Evolutionary conservation across 352 stramenopile genomes (phyloP).

Genomic region (Globisporangium canariense): DNA sequence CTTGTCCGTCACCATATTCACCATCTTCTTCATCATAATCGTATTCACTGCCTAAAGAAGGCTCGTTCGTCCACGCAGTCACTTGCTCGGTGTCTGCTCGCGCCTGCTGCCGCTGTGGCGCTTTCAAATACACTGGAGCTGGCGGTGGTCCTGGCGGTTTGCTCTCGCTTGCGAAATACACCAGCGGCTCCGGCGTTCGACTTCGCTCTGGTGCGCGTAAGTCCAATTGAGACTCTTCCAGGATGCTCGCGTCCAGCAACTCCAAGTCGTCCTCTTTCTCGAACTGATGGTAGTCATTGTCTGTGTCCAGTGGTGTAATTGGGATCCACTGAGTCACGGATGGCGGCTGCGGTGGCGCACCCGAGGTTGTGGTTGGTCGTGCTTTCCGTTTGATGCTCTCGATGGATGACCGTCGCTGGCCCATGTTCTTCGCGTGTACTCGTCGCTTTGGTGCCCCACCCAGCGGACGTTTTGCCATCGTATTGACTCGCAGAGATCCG

Average conservation of each 20-base stretch:
- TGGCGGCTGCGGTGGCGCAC: conserved; percentile 1
- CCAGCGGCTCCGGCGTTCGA: conserved; percentile 47
- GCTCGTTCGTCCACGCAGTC: conserved; percentile 2
- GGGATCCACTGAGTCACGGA: conserved; percentile 42
- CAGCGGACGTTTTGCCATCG: conserved; percentile 30
- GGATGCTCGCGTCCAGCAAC: conserved; percentile 39
- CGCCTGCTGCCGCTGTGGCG: background rate
- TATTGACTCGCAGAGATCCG: conserved; percentile 47
- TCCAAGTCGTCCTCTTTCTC: conserved; percentile 40
- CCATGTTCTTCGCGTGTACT: conserved; percentile 41
- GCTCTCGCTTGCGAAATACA: conserved; percentile 20
- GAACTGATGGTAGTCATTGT: conserved; percentile 27
- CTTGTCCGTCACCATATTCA: background rate
- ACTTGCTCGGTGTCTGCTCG: background rate
- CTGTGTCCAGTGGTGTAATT: conserved; percentile 29
- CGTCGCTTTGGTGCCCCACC: conserved; percentile 32
- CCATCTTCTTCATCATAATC: conserved; percentile 16
- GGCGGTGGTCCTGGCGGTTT: background rate
- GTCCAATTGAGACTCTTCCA: conserved; percentile 48
- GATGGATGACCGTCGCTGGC: conserved; percentile 30
- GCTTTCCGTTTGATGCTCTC: conserved; percentile 25
- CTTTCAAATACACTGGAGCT: background rate
- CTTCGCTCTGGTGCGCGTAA: conserved; percentile 58
- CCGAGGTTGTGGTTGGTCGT: conserved; percentile 1
- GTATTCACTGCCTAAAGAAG: background rate